phyloP scores from a whole-genome alignment of 2,329 filamentous ascomycete genomes.

The Fusarium circinatum region DNA sequence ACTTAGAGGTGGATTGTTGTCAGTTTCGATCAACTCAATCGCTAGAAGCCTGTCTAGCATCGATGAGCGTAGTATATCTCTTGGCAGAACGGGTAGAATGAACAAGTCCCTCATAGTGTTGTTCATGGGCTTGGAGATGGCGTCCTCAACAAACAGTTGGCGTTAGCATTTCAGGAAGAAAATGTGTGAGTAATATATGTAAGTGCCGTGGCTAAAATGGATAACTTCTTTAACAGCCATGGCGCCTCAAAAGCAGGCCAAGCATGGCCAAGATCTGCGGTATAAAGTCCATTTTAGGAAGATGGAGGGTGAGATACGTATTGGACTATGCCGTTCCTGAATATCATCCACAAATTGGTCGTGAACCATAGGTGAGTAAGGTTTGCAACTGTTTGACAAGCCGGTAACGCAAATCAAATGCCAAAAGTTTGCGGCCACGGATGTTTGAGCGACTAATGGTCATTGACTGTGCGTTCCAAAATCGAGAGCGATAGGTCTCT shows the following conservation, averaged over 20 bases:
- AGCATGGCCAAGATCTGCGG: slow-evolving; percentile 33
- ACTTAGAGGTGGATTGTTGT: slow-evolving; percentile 12
- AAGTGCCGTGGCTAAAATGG: slow-evolving; percentile 17
- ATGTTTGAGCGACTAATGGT: background rate
- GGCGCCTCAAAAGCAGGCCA: slow-evolving; percentile 6
- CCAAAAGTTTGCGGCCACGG: background rate
- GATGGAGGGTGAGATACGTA: slow-evolving; percentile 17
- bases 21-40: slow-evolving; percentile 5
- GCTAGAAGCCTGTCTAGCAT: background rate
- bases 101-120: background rate
- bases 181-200: background rate
- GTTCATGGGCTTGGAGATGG: background rate
- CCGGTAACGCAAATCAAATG: background rate
- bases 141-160: background rate
- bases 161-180: background rate
- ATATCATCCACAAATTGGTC: slow-evolving; percentile 20
- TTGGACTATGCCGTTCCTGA: slow-evolving; percentile 30
- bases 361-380: slow-evolving; percentile 8
- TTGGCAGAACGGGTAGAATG: background rate
- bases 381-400: background rate
- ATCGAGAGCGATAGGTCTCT: background rate
- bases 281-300: slow-evolving; percentile 25
- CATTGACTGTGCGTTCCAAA: background rate
- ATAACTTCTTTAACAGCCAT: slow-evolving; percentile 21
- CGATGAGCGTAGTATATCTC: background rate